Base-by-base conservation (phyloP, 257 asterid genomes). In the Anisodus acutangulus region DNA sequence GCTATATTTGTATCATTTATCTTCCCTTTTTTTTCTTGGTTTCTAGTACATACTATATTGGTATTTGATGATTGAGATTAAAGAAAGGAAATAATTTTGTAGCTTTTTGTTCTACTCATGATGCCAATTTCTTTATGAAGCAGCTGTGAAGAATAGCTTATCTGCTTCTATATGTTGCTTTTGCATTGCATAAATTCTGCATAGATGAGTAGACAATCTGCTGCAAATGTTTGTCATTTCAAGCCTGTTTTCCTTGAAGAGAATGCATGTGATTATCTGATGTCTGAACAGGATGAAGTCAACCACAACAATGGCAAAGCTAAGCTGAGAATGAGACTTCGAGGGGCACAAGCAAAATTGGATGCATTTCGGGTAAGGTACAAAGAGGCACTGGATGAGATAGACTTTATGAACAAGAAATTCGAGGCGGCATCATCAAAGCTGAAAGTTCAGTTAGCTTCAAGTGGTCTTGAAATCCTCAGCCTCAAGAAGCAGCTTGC, bases 241-340 rank as follows among this genome's bases (percentile, higher is more conserved):
- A 76, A 76, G 81, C 63, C 45, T 68, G 22, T 47, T 22, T 11
- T 45, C 62, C 43, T 8, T 51, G 19, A n/a, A 19, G 67, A 70
- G n/a, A 41, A 51, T 60, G 13, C 60, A 5, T 37, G 17, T 26
- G 63, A 72, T 79, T 31, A 63, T 69, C 71, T 83, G 83, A 43
- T 72, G 31, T 62, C 59, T 80, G 11, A 81, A 84, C 91, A 95
- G 95, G 94, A 89, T 80, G 88, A 82, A 83, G 82, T 86, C 43
- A 84, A 82, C 13, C 67, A 79, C 68, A 78, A 57, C 45, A 87
- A 86, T 88, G 98, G 86, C 85, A 91, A 83, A 80, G 89, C 89
- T 12, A 93, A 92, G 83, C 88, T 91, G 43, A 90, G 94, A 85
- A 92, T 91, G 97, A 90, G 35, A 82, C 96, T 91, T 58, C 88